Percentiles rank a stretch among this genome's conserved stretches.
Conservation (phyloP, 768 basidiomycete species). For the Hysterangium stoloniferum region DNA sequence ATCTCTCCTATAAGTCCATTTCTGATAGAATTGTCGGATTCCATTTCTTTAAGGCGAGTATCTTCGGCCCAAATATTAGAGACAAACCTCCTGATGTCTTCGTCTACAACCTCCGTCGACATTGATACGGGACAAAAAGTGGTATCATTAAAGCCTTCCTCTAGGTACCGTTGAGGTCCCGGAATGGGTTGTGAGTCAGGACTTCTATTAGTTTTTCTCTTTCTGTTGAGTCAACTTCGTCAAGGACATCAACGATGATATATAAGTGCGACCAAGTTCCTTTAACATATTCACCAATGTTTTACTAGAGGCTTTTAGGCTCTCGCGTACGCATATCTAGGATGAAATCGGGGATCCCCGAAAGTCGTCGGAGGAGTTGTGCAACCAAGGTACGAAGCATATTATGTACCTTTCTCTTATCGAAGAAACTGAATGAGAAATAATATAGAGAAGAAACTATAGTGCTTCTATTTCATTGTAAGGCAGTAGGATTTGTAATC, state of each 20-base stretch:
- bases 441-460: constrained; percentile 18
- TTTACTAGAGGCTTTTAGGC: constrained; percentile 2
- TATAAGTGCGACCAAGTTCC: constrained; percentile 12
- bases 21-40: no score
- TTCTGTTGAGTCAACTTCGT: constrained; percentile 16
- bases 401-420: no score
- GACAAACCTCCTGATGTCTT: background rate
- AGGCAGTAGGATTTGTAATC: background rate
- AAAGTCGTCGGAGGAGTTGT: no score
- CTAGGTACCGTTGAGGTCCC: background rate
- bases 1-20: background rate
- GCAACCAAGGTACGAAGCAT: no score
- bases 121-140: no score
- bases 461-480: background rate
- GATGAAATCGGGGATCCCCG: no score
- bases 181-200: constrained; percentile 8
- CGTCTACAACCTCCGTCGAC: no score
- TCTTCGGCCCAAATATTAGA: background rate
- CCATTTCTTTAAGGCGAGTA: background rate
- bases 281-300: constrained; percentile 12
- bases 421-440: constrained; percentile 17
- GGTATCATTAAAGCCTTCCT: no score
- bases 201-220: constrained; percentile 9
- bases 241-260: constrained; percentile 19
- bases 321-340: constrained; percentile 14